phyloP scores from a whole-genome alignment of 2,329 filamentous ascomycete species.

The Ophiostoma sp. region DNA sequence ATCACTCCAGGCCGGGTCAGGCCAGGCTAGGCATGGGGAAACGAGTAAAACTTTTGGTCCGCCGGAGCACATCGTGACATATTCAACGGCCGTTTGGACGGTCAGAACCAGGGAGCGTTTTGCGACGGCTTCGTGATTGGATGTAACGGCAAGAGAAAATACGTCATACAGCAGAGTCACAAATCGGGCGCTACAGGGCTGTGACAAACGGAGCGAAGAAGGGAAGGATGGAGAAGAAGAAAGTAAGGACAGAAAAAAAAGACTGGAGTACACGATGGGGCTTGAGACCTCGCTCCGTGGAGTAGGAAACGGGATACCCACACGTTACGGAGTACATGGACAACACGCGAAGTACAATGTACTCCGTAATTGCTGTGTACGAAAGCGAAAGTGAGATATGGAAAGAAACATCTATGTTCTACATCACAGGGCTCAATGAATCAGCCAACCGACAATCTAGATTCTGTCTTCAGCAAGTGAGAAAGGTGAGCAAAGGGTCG shows the following conservation, averaged over 20 bases:
- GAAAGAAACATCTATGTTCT: not conserved
- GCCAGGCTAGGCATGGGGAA: not conserved
- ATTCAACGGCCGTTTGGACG: not conserved
- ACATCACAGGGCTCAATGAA: not conserved
- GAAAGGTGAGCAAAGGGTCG: not conserved
- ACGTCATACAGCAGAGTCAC: not conserved
- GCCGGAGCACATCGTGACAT: not conserved
- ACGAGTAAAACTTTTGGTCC: not conserved
- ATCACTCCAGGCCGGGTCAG: not conserved
- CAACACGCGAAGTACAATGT: not conserved
- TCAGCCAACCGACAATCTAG: not conserved
- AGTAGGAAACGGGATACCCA: not conserved
- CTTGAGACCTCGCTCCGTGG: not conserved
- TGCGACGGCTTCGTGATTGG: slow-evolving; percentile 7
- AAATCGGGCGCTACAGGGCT: not conserved
- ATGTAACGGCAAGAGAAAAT: not conserved
- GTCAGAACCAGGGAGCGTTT: not conserved
- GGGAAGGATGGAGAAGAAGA: not conserved
- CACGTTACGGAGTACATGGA: not conserved
- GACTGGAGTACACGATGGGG: not conserved
- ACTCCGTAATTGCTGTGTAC: not conserved
- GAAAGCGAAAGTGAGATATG: not conserved
- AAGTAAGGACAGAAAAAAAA: not conserved
- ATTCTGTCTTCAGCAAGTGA: not conserved
- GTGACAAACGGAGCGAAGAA: not conserved